Evolutionary conservation across 345 rosid species (phyloP).

Genomic region (Gynandropsis gynandra): DNA sequence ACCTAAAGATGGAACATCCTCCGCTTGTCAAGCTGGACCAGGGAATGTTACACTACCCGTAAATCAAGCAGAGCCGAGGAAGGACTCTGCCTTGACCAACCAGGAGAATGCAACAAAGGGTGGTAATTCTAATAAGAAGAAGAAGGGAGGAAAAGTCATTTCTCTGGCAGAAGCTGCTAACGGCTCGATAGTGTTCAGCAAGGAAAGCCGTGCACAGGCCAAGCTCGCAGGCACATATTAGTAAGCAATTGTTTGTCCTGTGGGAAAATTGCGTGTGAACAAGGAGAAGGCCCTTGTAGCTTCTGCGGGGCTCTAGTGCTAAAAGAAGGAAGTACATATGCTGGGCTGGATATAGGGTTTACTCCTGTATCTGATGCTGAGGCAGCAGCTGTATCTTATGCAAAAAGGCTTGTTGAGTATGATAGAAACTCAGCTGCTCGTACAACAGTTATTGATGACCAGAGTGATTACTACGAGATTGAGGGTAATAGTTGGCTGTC

Average conservation of each 20-base stretch:
- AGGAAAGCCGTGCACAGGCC: slow-evolving; percentile 90
- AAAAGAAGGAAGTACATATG: slow-evolving; percentile 78
- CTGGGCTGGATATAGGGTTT: slow-evolving; percentile 61
- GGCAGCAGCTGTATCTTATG: slow-evolving; percentile 78
- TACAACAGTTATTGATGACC: slow-evolving; percentile 93
- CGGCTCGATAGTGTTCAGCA: slow-evolving; percentile 86
- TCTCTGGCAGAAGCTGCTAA: slow-evolving; percentile 94
- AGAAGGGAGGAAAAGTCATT: slow-evolving; percentile 74
- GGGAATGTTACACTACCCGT: slow-evolving; percentile 23
- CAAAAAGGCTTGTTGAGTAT: slow-evolving; percentile 88
- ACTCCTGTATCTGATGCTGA: slow-evolving; percentile 72
- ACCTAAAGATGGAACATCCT: slow-evolving; percentile 38
- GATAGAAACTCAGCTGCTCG: slow-evolving; percentile 89
- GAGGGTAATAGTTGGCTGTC: slow-evolving; percentile 93
- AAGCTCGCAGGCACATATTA: slow-evolving; percentile 73
- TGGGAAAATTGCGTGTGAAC: slow-evolving; percentile 95
- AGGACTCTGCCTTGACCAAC: slow-evolving; percentile 16
- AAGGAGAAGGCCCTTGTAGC: slow-evolving; percentile 92
- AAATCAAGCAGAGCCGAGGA: slow-evolving; percentile 27
- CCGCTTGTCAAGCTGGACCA: slow-evolving; percentile 30
- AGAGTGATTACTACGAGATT: slow-evolving; percentile 90
- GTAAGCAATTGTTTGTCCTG: slow-evolving; percentile 95
- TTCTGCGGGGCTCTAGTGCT: slow-evolving; percentile 86
- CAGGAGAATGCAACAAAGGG: slow-evolving; percentile 30
- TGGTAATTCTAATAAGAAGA: slow-evolving; percentile 57